Percentiles rank a stretch among this genome's conserved stretches.
Conservation (phyloP, 2,329 filamentous ascomycete species). For the Exophiala mesophila region DNA sequence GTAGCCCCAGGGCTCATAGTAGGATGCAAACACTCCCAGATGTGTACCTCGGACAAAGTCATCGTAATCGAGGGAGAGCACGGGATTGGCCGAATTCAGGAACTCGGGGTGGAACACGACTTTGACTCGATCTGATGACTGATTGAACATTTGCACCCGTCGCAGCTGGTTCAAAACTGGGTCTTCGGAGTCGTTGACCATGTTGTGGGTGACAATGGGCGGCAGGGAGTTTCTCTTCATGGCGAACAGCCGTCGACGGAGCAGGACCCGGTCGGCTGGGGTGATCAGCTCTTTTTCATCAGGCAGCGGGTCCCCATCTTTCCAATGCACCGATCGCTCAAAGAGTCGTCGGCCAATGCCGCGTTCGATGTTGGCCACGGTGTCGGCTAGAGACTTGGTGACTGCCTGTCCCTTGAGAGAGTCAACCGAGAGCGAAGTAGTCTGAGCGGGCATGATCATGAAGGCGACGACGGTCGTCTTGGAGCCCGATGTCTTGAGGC, state of each 20-base stretch:
- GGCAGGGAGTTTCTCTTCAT: slow-evolving; percentile 91
- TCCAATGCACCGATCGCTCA: slow-evolving; percentile 90
- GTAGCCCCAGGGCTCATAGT: slow-evolving; percentile 99
- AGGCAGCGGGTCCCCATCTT: slow-evolving; percentile 85
- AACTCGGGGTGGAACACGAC: slow-evolving; percentile 98
- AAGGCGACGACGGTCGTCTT: slow-evolving; percentile 96
- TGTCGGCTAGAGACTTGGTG: slow-evolving; percentile 92
- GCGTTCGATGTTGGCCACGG: slow-evolving; percentile 84
- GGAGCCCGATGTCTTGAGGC: slow-evolving; percentile 76
- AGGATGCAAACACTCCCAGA: slow-evolving; percentile 90
- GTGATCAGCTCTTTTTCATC: slow-evolving; percentile 96
- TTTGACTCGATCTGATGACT: slow-evolving; percentile 91
- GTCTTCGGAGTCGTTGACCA: slow-evolving; percentile 89
- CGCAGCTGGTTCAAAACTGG: slow-evolving; percentile 94
- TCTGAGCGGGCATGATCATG: slow-evolving; percentile 98
- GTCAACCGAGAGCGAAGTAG: slow-evolving; percentile 88
- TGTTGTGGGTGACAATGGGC: slow-evolving; percentile 97
- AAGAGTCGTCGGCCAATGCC: slow-evolving; percentile 92
- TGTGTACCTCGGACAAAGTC: slow-evolving; percentile 98
- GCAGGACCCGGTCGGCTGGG: slow-evolving; percentile 82
- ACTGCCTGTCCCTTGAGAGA: slow-evolving; percentile 95
- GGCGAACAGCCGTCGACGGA: slow-evolving; percentile 85
- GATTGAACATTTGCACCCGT: slow-evolving; percentile 94
- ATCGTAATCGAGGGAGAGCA: slow-evolving; percentile 93
- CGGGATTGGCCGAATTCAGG: slow-evolving; percentile 89